These are phyloP conservation scores for Amphichorda felina DNA, from an alignment of 2,329 filamentous ascomycete genomes.

Conservation along the genomic window DNA sequence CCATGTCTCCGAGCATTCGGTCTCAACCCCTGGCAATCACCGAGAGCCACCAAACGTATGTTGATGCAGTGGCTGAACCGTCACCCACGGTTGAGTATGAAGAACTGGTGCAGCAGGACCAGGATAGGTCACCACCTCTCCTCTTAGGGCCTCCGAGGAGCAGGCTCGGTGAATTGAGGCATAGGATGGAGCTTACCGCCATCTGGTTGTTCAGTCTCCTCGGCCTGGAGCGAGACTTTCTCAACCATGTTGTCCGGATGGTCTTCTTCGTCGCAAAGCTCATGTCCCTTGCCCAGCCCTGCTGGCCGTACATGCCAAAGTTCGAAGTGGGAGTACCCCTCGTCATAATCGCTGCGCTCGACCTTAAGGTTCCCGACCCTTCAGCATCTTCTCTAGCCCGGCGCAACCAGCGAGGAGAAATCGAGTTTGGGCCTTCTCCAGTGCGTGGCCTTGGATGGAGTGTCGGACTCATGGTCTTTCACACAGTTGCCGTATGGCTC, in stretches of 20 bases:
- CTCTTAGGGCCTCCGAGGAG: constrained; percentile 3
- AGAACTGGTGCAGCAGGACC: not conserved
- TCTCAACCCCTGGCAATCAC: not conserved
- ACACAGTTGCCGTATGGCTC: constrained; percentile 21
- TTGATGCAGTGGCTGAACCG: not conserved
- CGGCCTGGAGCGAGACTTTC: not conserved
- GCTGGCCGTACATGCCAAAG: constrained; percentile 59
- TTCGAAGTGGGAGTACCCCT: constrained; percentile 55
- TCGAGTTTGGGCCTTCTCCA: constrained; percentile 7
- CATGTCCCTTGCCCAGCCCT: constrained; percentile 50
- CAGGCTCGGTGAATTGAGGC: not conserved
- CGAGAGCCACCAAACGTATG: not conserved
- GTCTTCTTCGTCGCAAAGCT: constrained; percentile 59
- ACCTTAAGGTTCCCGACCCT: constrained; percentile 33
- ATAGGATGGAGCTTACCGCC: not conserved
- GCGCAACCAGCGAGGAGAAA: constrained; percentile 7
- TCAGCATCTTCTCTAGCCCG: constrained; percentile 4
- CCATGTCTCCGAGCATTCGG: not conserved
- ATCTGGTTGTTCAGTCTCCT: not conserved
- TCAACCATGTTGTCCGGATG: constrained; percentile 27
- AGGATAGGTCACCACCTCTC: constrained; percentile 1
- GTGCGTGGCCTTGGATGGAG: constrained; percentile 18
- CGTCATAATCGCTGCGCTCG: constrained; percentile 55
- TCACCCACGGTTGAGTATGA: not conserved
- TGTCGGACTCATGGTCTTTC: constrained; percentile 17